phyloP scores from a whole-genome alignment of 2,329 filamentous ascomycete genomes.

The Capronia coronata region DNA sequence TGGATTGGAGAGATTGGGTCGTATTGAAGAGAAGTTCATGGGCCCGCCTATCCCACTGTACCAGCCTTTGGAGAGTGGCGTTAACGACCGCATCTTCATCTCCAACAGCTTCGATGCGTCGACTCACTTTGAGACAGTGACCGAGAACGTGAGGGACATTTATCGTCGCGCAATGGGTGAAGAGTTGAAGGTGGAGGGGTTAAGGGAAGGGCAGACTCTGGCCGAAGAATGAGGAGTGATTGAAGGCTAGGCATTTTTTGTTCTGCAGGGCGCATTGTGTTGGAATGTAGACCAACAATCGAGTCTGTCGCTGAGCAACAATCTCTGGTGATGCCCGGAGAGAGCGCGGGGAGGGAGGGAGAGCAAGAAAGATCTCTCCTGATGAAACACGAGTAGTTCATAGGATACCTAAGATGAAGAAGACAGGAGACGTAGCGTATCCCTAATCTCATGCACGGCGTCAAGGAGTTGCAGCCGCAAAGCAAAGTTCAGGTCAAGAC shows the following conservation, averaged over 20 bases:
- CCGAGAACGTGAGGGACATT: slow-evolving; percentile 90
- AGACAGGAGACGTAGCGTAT: too few relatives aligned
- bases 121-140: slow-evolving; percentile 92
- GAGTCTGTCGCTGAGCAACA: too few relatives aligned
- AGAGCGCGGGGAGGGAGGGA: too few relatives aligned
- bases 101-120: slow-evolving; percentile 98
- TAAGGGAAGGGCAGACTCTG: slow-evolving; percentile 60
- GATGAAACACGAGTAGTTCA: too few relatives aligned
- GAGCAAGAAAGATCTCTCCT: too few relatives aligned
- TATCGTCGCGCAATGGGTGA: slow-evolving; percentile 77
- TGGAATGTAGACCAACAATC: too few relatives aligned
- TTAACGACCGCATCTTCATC: slow-evolving; percentile 87
- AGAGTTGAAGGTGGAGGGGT: slow-evolving; percentile 78
- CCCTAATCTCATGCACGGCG: slow-evolving; percentile 12
- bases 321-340: too few relatives aligned
- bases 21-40: slow-evolving; percentile 97
- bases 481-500: too few relatives aligned
- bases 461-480: slow-evolving; percentile 10
- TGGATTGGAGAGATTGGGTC: slow-evolving; percentile 83
- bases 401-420: too few relatives aligned
- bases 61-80: slow-evolving; percentile 76
- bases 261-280: too few relatives aligned
- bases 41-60: slow-evolving; percentile 87
- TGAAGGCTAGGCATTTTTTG: too few relatives aligned
- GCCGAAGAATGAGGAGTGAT: slow-evolving; percentile 35